Evolutionary conservation across 306 rosid genomes (phyloP).

Genomic region (apple (Malus domestica)): DNA sequence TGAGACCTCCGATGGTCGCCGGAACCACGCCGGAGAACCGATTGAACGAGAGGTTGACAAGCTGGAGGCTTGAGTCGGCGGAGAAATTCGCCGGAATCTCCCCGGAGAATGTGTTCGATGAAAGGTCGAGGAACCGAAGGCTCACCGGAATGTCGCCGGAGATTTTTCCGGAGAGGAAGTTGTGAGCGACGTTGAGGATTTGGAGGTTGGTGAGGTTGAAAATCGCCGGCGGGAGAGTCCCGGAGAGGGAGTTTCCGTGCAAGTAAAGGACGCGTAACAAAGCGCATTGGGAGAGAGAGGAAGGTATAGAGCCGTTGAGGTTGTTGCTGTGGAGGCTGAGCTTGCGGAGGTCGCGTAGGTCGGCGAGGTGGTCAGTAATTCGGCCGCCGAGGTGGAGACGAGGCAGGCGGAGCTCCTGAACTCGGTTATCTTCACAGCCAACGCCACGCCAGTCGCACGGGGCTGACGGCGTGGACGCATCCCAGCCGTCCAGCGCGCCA

Average conservation of each 20-base stretch:
- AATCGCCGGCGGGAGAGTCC: constrained; percentile 39
- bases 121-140: constrained; percentile 50
- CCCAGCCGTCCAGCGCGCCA: constrained; percentile 53
- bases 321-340: constrained; percentile 68
- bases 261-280: constrained; percentile 61
- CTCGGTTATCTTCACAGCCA: constrained; percentile 43
- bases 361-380: constrained; percentile 34
- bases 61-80: constrained; percentile 41
- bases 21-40: constrained; percentile 56
- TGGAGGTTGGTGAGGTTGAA: constrained; percentile 68
- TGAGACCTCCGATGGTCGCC: constrained; percentile 33
- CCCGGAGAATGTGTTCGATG: constrained; percentile 55
- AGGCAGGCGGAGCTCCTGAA: constrained; percentile 50
- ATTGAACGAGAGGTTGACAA: constrained; percentile 55
- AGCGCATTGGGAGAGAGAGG: constrained; percentile 49
- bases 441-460: constrained; percentile 84
- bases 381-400: constrained; percentile 62
- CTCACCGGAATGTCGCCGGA: constrained; percentile 28
- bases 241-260: constrained; percentile 61
- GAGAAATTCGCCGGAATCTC: constrained; percentile 47
- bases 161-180: constrained; percentile 43
- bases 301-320: constrained; percentile 61
- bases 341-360: constrained; percentile 38
- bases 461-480: constrained; percentile 47
- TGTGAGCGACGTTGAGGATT: constrained; percentile 50